Evolutionary conservation across 495 filamentous ascomycete species (phyloP), one percentile per base, ranked within the genome.

Genomic region (Saxophila tyrrhenica): DNA sequence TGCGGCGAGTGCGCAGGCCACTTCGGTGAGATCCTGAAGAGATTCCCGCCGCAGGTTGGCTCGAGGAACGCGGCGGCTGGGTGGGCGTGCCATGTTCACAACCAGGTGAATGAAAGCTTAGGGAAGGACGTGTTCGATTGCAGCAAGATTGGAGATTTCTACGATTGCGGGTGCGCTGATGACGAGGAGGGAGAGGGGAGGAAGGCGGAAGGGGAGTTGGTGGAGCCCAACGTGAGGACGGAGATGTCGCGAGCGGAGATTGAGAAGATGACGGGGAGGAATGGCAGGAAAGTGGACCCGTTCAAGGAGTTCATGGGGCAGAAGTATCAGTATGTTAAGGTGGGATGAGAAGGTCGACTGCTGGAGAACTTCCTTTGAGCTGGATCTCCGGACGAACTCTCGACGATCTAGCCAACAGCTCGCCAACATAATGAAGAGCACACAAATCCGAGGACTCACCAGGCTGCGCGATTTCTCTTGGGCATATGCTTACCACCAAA

Each of bases 51-150:
- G 2, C 92, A 98, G 63, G 87, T 89, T 29, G 82, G 83, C 21
- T 86, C 83, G 8, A 80, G 92, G 51, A 86, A 84, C 58, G 78
- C 82, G 0, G 92, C 92, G 1, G 85, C 87, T 0, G 87, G 82
- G 3, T 97, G 92, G 92, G 91, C 84, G 1, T 98, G 92, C 64
- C 86, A 86, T 61, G 84, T 96, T 38, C 92, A 98, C 62, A 98
- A 98, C 61, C 78, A 88, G 63, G 90, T 98, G 52, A 98, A 98
- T 69, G 79, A 84, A 66, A 80, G 88, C 62, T 72, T 97, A 52
- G 70, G 80, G 52, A 98, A 98, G 69, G 73, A 76, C 0, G 58
- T 80, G 49, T 97, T 95, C 67, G 88, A 97, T 65, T 98, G 92
- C 62, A 81, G 78, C 45, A 84, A 87, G 11, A 84, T 98, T 54